A percentile compares a stretch with the other conserved stretches of the same genome.
phyloP scores from a whole-genome alignment of 208 protist species.

The Naegleria fowleri region DNA sequence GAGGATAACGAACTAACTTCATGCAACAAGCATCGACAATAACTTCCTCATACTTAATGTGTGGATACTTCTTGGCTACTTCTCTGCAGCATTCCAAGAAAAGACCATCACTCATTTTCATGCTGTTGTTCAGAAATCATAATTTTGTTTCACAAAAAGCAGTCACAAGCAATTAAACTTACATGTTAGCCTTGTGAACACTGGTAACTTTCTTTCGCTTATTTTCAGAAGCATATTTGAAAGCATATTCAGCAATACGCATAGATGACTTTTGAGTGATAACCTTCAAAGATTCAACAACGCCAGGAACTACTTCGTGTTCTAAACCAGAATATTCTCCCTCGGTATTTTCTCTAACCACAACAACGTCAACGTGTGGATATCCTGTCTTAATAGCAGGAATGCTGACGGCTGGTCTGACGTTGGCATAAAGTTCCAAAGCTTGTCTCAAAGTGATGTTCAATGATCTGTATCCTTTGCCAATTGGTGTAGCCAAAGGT shows the following conservation, averaged over 20 bases:
- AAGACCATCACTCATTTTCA: slow-evolving; percentile 49
- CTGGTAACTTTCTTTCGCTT: slow-evolving; percentile 43
- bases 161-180: slow-evolving; percentile 17
- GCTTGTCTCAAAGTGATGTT: slow-evolving; percentile 35
- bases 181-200: slow-evolving; percentile 55
- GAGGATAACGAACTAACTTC: slow-evolving; percentile 38
- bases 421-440: slow-evolving; percentile 38
- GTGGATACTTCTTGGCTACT: slow-evolving; percentile 52
- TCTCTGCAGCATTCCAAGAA: slow-evolving; percentile 51
- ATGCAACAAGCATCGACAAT: slow-evolving; percentile 53
- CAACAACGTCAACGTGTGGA: slow-evolving; percentile 55
- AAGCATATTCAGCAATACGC: slow-evolving; percentile 58
- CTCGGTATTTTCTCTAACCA: slow-evolving; percentile 73
- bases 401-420: slow-evolving; percentile 20
- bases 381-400: slow-evolving; percentile 1
- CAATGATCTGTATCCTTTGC: slow-evolving; percentile 28
- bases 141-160: not conserved
- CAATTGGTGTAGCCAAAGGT: slow-evolving; percentile 30
- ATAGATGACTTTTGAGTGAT: slow-evolving; percentile 55
- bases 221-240: slow-evolving; percentile 55
- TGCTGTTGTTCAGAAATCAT: slow-evolving; percentile 7
- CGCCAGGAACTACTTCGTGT: slow-evolving; percentile 45
- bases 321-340: slow-evolving; percentile 65
- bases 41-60: slow-evolving; percentile 51
- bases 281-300: slow-evolving; percentile 50